Base-by-base conservation (phyloP, 1,139 yeast species). In the Scheffersomyces lignicola region DNA sequence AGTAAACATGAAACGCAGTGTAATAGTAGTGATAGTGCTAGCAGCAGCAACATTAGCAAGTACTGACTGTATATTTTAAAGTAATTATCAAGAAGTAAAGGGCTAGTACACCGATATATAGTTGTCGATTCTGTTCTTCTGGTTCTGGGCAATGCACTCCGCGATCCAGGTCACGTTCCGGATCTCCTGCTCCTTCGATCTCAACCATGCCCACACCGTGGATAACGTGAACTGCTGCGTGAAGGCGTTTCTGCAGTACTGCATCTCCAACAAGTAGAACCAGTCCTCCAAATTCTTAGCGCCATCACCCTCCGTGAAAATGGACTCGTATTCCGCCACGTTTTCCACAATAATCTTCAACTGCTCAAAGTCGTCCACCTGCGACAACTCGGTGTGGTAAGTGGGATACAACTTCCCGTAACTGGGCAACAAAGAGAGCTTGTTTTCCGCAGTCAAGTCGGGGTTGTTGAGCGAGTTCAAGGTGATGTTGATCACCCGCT, bases 131-230 rank as follows among this genome's bases (percentile, higher is more conserved):
- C 89, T 78, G 54, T 81, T 86, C 62, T 83, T 83, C 69, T 85
- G 95, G 54, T 82, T 83, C 57, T 85, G 94, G 31, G 92, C 90
- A 62, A 84, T 84, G 68, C 99, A 94, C 67, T 94, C 99, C 32
- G 97, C 96, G 43, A 94, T 90, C 98, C 98, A 94, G 15, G 97
- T 87, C 45, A 94, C 82, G 60, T 94, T 94, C 62, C 98, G 78
- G 41, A 94, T 79, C 62, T 94, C 99, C 65, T 94, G 98, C 63
- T 94, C 98, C 54, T 86, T 85, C 13, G 96, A 81, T 63, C 89
- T 83, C 56, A 94, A 77, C 95, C 97, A 92, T 5, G 97, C 96
- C 92, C 96, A 94, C 38, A 92, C 73, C 2, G 96, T 83, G 31
- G 92, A 77, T 51, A 85, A 78, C 11, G 97, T 83, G 58, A 94